Conservation (phyloP, 495 filamentous ascomycete genomes). For the Chaetomidium leptoderma region DNA sequence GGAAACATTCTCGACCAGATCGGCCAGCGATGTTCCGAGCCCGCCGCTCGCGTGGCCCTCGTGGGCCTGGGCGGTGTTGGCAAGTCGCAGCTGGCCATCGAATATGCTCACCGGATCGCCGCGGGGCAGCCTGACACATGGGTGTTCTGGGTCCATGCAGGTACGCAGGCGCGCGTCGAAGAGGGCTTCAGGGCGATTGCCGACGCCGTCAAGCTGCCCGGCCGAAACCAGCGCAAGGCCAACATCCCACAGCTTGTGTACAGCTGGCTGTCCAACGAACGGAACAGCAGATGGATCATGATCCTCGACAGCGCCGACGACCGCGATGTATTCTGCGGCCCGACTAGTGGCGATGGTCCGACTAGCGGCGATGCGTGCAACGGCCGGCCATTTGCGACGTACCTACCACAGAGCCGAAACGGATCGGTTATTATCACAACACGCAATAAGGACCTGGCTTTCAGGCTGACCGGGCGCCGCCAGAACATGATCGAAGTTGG, state of each 20-base stretch:
- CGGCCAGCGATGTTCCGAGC: conserved; percentile 25
- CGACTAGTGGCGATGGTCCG: too few species aligned
- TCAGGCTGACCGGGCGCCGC: conserved; percentile 19
- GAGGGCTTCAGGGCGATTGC: conserved; percentile 38
- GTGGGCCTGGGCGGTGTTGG: conserved; percentile 17
- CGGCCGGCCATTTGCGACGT: conserved; percentile 22
- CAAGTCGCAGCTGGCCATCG: conserved; percentile 32
- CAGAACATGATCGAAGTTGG: conserved; percentile 21
- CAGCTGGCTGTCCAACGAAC: conserved; percentile 38
- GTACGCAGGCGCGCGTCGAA: conserved; percentile 33
- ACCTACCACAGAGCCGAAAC: conserved; percentile 39
- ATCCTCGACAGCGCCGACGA: conserved; percentile 48
- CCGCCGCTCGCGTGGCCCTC: conserved; percentile 19
- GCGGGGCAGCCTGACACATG: too few species aligned
- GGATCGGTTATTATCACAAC: conserved; percentile 41
- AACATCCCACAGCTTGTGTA: conserved; percentile 36
- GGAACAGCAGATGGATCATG: conserved; percentile 34
- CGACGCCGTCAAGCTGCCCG: conserved; percentile 34
- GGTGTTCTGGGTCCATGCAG: conserved; percentile 41
- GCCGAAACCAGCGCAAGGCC: conserved; percentile 32
- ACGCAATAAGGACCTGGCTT: conserved; percentile 25
- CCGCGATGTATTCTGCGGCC: conserved; percentile 25
- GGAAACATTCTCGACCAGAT: conserved; percentile 32
- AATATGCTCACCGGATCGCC: too few species aligned
- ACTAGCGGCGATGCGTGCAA: not conserved